Evolutionary conservation across 2,329 filamentous ascomycete species (phyloP), one percentile per base, ranked within the genome.

Genomic region (Colletotrichum sp.): DNA sequence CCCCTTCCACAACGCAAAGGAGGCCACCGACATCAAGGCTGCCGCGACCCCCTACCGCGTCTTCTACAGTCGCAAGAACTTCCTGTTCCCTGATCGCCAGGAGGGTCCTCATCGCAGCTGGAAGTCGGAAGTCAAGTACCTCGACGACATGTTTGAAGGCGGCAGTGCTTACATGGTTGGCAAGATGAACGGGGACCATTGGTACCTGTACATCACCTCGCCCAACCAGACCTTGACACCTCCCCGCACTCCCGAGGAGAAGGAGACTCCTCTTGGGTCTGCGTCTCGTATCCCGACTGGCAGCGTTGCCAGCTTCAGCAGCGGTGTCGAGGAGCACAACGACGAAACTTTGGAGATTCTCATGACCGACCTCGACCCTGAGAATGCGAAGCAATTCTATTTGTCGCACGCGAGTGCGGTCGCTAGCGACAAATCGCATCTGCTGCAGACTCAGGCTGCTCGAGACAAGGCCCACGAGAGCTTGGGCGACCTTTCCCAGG

Each of bases 151-250:
- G 85, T 98, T 99, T 84, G 90, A 94, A 77, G 94, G 95, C 72
- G 97, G 97, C 71, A 99, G 96, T 85, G 97, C 97, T 67, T 99
- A 99, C 86, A 98, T 99, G 96, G 98, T 99, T 79, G 97, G 97
- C 82, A 99, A 98, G 88, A 99, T 99, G 96, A 99, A 99, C 81
- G 96, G 97, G 75, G 97, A 99, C 85, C 97, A 99, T 82, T 99
- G 97, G 97, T 99, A 99, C 84, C 89, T 99, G 72, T 99, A 99
- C 87, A 93, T 99, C 81, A 99, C 97, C 15, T 95, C 95, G 68
- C 96, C 97, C 21, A 93, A 94, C 83, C 93, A 92, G 64, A 88
- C 91, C 70, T 89, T 98, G 79, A 98, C 96, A 1, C 96, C 96
- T 7, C 96, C 96, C 72, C 89, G 93, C 34, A 98, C 95, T 13